Conservation (phyloP, 805 yeast species). For the Lipomyces yamadae region DNA sequence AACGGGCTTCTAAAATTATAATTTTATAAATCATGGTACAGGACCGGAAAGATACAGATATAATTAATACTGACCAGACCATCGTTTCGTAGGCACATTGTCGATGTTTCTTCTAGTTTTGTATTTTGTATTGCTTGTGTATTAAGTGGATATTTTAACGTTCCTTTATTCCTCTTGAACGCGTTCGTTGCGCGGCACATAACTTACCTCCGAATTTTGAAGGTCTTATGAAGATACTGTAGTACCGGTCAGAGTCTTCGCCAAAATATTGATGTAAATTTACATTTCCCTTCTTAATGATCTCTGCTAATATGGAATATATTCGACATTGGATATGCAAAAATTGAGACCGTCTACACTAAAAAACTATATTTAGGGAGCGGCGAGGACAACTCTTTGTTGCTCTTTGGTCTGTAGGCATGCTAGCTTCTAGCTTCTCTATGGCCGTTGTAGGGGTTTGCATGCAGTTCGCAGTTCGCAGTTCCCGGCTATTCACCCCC, state of each 20-base stretch:
- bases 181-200: background rate
- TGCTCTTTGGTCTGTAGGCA: no score
- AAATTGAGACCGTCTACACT: no score
- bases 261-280: no score
- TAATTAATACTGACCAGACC: background rate
- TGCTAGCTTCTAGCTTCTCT: no score
- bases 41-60: background rate
- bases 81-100: background rate
- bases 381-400: no score
- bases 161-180: background rate
- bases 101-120: background rate
- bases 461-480: no score
- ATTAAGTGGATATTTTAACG: background rate
- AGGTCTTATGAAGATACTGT: background rate
- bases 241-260: no score
- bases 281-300: no score
- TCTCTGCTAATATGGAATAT: no score
- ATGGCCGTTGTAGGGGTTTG: no score
- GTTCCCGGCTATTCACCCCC: background rate
- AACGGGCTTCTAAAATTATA: background rate
- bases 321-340: no score
- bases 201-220: background rate
- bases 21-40: background rate
- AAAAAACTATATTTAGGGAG: no score
- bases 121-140: background rate